A percentile compares a stretch with the other conserved stretches of the same genome.
These are phyloP conservation scores for Cladorrhinum sp. DNA, from an alignment of 2,329 filamentous ascomycete species.

Conservation along the genomic window DNA sequence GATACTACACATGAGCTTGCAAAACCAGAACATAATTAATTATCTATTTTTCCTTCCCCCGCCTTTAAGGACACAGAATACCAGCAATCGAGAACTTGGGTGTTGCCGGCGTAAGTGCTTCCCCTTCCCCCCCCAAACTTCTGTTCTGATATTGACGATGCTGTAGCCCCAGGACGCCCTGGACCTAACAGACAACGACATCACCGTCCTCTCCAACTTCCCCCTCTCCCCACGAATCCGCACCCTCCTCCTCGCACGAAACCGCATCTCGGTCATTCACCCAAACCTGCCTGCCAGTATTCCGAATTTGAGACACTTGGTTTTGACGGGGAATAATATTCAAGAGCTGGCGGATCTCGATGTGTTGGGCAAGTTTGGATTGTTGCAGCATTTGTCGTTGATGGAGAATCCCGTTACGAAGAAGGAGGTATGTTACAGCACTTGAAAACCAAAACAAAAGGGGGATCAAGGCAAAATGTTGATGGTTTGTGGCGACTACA, in stretches of 20 bases:
- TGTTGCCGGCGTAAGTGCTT: slow-evolving; percentile 74
- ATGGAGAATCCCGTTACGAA: slow-evolving; percentile 85
- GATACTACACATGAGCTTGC: slow-evolving; percentile 93
- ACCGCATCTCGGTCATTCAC: slow-evolving; percentile 82
- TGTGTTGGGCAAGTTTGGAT: slow-evolving; percentile 64
- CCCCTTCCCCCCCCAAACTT: slow-evolving; percentile 6
- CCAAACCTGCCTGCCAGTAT: slow-evolving; percentile 68
- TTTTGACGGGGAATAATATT: slow-evolving; percentile 80
- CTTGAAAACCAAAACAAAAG: neutral
- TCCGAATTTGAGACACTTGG: slow-evolving; percentile 77
- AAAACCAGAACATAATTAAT: no score
- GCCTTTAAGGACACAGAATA: slow-evolving; percentile 75
- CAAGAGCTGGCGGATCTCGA: slow-evolving; percentile 84
- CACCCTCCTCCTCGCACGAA: slow-evolving; percentile 84
- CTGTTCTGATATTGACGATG: no score
- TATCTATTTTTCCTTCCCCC: slow-evolving; percentile 53
- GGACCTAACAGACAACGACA: slow-evolving; percentile 98
- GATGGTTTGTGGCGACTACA: no score
- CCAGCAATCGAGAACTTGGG: slow-evolving; percentile 96
- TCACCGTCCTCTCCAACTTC: slow-evolving; percentile 85
- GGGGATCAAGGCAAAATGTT: no score
- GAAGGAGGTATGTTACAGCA: slow-evolving; percentile 69
- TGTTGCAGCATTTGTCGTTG: slow-evolving; percentile 76
- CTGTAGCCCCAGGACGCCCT: slow-evolving; percentile 92
- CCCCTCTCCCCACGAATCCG: slow-evolving; percentile 84